Percentiles rank a stretch among this genome's conserved stretches.
These are phyloP conservation scores for Liriodendron chinense DNA, from an alignment of 164 flowering plant species.

Conservation along the genomic window DNA sequence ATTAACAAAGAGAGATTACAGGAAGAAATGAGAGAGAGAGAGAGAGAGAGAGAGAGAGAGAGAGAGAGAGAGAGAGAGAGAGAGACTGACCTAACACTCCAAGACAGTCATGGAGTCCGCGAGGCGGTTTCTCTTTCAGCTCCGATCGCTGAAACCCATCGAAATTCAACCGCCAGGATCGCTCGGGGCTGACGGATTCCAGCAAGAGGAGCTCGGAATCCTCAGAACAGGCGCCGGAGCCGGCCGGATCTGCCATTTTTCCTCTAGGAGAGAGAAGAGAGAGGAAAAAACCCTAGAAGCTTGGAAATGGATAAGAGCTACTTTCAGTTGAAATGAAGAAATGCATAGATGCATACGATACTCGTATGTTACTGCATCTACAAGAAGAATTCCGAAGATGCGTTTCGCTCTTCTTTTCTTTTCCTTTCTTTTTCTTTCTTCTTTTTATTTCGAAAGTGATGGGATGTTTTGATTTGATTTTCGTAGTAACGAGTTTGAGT, in stretches of 20 bases:
- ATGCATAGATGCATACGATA: neutral
- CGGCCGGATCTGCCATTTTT: conserved; percentile 38
- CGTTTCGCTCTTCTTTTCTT: neutral
- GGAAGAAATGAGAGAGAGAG: neutral
- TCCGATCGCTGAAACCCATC: conserved; percentile 58
- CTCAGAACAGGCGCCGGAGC: conserved; percentile 17
- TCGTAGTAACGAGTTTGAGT: neutral
- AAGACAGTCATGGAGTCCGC: conserved; percentile 64
- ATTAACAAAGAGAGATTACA: too few relatives aligned
- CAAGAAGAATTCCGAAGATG: neutral
- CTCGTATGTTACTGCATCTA: neutral
- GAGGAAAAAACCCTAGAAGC: neutral
- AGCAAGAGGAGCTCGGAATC: conserved; percentile 40
- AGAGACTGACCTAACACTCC: conserved; percentile 58
- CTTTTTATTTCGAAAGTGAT: neutral
- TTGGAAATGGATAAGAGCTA: neutral
- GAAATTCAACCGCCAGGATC: conserved; percentile 85
- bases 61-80: neutral
- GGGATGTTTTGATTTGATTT: neutral
- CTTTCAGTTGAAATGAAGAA: neutral
- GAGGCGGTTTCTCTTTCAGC: conserved; percentile 49
- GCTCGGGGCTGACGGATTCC: conserved; percentile 31
- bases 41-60: neutral
- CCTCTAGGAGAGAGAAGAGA: neutral
- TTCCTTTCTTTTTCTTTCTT: neutral